Evolutionary conservation across 2,329 filamentous ascomycete species (phyloP).

Genomic region (Nigrospora osmanthi): DNA sequence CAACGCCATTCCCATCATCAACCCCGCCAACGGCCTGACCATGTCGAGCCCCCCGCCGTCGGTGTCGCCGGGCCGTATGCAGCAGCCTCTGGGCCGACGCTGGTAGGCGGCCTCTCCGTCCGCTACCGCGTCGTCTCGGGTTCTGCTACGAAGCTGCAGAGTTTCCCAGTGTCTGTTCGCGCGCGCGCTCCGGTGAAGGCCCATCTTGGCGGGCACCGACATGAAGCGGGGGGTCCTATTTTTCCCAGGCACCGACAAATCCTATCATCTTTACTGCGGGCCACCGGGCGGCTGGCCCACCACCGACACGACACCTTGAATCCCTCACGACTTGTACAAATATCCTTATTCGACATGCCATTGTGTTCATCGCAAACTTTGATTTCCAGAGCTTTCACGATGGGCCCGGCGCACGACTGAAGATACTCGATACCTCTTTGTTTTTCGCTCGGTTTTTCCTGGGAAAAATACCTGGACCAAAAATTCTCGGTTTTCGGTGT

Average conservation of each 20-base stretch:
- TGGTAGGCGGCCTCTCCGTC: constrained; percentile 38
- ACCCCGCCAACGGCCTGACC: constrained; percentile 82
- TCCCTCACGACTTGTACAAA: constrained; percentile 37
- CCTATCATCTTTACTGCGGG: constrained; percentile 18
- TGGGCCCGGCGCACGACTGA: constrained; percentile 31
- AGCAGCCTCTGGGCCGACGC: constrained; percentile 42
- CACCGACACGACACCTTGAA: no score
- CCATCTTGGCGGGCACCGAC: constrained; percentile 43
- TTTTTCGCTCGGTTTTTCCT: constrained; percentile 24
- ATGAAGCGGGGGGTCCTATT: constrained; percentile 11
- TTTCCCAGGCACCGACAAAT: constrained; percentile 35
- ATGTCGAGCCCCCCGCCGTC: constrained; percentile 82
- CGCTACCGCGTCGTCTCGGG: constrained; percentile 27
- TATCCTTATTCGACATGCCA: constrained; percentile 39
- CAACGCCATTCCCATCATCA: constrained; percentile 96
- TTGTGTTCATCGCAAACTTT: constrained; percentile 21
- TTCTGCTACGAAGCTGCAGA: constrained; percentile 14
- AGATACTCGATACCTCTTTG: constrained; percentile 38
- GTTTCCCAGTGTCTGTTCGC: constrained; percentile 21
- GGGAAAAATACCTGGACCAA: constrained; percentile 14
- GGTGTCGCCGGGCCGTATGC: constrained; percentile 55
- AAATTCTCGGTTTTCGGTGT: constrained; percentile 17
- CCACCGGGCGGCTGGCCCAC: no score
- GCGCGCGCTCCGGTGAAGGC: constrained; percentile 28
- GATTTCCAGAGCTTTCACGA: constrained; percentile 15